phyloP scores from a whole-genome alignment of 2,329 filamentous ascomycete genomes.

The Cladobotryum protrusum region DNA sequence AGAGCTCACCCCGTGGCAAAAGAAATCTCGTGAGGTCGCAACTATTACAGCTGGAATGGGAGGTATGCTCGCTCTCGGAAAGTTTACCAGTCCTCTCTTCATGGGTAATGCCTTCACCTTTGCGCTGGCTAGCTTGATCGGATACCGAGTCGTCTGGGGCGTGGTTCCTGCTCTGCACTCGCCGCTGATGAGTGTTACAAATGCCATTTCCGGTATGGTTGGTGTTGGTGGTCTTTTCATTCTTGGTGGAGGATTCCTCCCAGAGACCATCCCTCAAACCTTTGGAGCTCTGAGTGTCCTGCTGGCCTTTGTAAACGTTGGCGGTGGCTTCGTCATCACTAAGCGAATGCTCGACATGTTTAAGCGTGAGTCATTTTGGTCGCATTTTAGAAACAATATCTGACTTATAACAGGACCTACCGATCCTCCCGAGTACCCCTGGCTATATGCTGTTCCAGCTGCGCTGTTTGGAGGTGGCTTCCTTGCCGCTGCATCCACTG shows the following conservation, averaged over 20 bases:
- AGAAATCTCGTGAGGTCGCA: constrained; percentile 68
- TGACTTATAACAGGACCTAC: constrained; percentile 52
- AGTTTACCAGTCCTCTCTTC: constrained; percentile 73
- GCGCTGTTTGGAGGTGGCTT: constrained; percentile 75
- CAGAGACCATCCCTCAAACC: constrained; percentile 69
- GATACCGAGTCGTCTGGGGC: constrained; percentile 85
- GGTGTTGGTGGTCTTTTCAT: constrained; percentile 84
- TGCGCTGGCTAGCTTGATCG: constrained; percentile 74
- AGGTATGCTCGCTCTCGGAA: constrained; percentile 67
- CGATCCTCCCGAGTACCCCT: constrained; percentile 82
- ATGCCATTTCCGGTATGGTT: constrained; percentile 89
- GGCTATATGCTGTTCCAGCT: constrained; percentile 75
- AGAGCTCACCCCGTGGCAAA: constrained; percentile 75
- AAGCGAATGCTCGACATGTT: constrained; percentile 95
- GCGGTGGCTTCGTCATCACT: constrained; percentile 84
- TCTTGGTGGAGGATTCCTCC: constrained; percentile 73
- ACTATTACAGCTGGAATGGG: constrained; percentile 73
- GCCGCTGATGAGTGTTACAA: constrained; percentile 87
- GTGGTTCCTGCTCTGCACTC: constrained; percentile 78
- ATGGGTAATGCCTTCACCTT: constrained; percentile 88
- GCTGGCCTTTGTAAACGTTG: constrained; percentile 81
- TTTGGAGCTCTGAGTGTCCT: constrained; percentile 77
- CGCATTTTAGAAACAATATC: background rate
- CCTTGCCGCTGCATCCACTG: constrained; percentile 71
- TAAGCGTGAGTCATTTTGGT: constrained; percentile 46